These are phyloP conservation scores for Pulveroboletus frians DNA, from an alignment of 768 basidiomycete species.

Conservation along the genomic window DNA sequence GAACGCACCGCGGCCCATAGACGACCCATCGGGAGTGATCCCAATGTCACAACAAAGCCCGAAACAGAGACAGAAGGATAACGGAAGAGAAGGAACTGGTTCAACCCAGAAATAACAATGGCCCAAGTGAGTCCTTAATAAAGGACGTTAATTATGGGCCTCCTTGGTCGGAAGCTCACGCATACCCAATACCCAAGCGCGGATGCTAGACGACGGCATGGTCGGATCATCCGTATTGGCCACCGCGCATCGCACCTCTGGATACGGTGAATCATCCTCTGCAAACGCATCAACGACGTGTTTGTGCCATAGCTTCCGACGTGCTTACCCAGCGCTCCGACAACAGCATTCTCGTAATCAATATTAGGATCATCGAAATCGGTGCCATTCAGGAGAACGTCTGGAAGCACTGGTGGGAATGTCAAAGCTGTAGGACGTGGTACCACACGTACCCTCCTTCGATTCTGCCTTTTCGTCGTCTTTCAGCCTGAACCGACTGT, in stretches of 20 bases:
- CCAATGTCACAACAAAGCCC: conserved; percentile 61
- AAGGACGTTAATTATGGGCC: background rate
- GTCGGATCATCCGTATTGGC: conserved; percentile 65
- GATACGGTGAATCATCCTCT: conserved; percentile 81
- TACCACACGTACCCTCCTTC: conserved; percentile 7
- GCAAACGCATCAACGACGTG: conserved; percentile 2
- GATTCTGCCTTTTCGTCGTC: conserved; percentile 12
- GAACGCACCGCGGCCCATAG: conserved; percentile 46
- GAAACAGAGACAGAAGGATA: conserved; percentile 45
- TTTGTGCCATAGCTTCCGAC: background rate
- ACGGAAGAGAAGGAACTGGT: conserved; percentile 74
- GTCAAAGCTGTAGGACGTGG: background rate
- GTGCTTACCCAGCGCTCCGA: conserved; percentile 17
- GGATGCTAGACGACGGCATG: conserved; percentile 57
- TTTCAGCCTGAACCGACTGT: background rate
- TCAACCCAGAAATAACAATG: conserved; percentile 63
- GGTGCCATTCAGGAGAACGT: background rate
- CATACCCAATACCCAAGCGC: conserved; percentile 54
- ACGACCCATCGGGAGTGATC: conserved; percentile 66
- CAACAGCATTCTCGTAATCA: conserved; percentile 18
- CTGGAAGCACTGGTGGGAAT: background rate
- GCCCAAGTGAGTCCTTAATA: conserved; percentile 40
- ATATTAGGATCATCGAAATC: conserved; percentile 37
- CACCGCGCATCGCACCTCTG: conserved; percentile 75
- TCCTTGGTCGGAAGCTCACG: rapidly evolving